Base-by-base conservation (phyloP, 441 rosid genomes). In the Erodium trifolium region DNA sequence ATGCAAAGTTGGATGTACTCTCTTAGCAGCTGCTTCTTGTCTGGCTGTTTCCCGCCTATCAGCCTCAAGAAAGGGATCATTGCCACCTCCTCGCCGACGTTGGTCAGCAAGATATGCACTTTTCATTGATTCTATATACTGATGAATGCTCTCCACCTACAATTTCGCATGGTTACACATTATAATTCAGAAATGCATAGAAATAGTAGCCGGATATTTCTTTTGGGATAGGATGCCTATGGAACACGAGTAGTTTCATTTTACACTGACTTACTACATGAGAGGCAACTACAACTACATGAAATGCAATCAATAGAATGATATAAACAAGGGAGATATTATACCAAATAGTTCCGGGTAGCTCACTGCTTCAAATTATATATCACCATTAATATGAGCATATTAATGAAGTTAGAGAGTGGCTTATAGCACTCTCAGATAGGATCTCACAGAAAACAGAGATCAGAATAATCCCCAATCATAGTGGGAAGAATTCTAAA, bases 21-120 rank as follows among this genome's bases (percentile, higher is more conserved):
- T 82, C 87, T 86, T 95, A 55, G 98, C 92, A 79, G 98, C 97
- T 63, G 97, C 98, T 86, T 95, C 97, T 68, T 82, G 92, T 77
- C 88, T 91, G 60, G 99, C 98, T n/a, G 93, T 85, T 85, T 90
- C 96, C 34, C 98, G 88, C 69, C 99, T 78, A 81, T 95, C 96
- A 69, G 99, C 99, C 76, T 90, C 99, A 69, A 95, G 95, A 79
- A 95, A 95, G 3, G 98, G 98, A 77, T 92, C 87, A 74, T 81
- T 82, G 49, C 76, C 82, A 70, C 88, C 90, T 67, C 99, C 99
- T 79, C 87, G 86, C n/a, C 81, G 87, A 2, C 93, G 91, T 74
- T 92, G 98, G 72, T 90, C 96, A 71, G 89, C 90, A 53, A 95
- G 97, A 85, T 88, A 95, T 31, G 96, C 94, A 37, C 80, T 78